These are phyloP conservation scores for Candida wancherniae DNA, from an alignment of 805 yeast species.

Conservation along the genomic window DNA sequence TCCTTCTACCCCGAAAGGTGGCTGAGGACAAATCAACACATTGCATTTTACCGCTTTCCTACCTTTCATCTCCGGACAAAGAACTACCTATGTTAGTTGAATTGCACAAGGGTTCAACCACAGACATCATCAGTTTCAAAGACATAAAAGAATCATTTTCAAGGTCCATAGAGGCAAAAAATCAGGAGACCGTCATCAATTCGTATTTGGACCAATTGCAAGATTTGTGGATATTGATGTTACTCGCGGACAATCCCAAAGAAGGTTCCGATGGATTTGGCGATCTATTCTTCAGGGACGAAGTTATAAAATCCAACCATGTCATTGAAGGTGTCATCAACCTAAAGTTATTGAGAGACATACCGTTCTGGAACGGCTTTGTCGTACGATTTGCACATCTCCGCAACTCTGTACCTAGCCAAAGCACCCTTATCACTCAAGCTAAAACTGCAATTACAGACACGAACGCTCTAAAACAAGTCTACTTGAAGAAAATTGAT, in stretches of 20 bases:
- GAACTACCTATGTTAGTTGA: conserved; percentile 56
- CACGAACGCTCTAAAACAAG: conserved; percentile 5
- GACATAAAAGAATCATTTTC: not conserved
- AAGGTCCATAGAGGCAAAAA: not conserved
- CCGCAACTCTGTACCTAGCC: no score
- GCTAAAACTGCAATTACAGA: no score
- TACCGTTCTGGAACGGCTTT: conserved; percentile 12
- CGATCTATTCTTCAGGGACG: conserved; percentile 7
- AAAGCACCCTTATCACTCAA: no score
- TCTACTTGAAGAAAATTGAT: conserved; percentile 7
- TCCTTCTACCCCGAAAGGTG: conserved; percentile 36
- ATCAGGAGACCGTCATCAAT: conserved; percentile 6
- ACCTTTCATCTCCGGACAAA: conserved; percentile 45
- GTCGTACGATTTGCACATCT: conserved; percentile 9
- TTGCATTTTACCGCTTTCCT: conserved; percentile 42
- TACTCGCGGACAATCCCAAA: conserved; percentile 10
- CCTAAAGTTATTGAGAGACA: conserved; percentile 5
- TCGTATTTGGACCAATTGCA: conserved; percentile 10
- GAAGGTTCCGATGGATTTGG: conserved; percentile 1
- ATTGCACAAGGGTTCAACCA: conserved; percentile 21
- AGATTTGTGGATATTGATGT: conserved; percentile 14
- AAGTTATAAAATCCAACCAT: not conserved
- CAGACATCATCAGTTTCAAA: conserved; percentile 1
- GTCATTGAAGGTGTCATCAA: not conserved
- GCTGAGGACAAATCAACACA: conserved; percentile 17